phyloP scores from a whole-genome alignment of 176 grass and related monocot species.

The Tillandsia leiboldiana region DNA sequence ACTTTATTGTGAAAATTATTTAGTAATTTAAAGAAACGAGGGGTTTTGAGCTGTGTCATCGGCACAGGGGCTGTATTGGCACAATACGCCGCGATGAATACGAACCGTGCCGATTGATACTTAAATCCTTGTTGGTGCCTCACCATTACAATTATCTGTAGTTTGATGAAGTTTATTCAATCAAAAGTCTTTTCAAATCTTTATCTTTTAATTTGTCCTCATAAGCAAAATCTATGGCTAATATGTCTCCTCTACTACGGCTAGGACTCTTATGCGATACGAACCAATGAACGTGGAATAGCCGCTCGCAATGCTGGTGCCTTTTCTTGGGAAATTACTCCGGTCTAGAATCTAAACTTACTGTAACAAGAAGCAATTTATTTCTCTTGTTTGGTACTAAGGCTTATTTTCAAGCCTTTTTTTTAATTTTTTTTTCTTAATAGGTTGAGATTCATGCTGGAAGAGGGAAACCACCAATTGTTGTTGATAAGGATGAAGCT shows the following conservation, averaged over 20 bases:
- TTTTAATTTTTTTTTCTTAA: not conserved
- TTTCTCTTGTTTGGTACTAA: not conserved
- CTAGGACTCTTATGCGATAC: constrained; percentile 78
- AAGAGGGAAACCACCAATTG: constrained; percentile 58
- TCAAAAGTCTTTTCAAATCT: not conserved
- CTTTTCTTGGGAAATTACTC: constrained; percentile 84
- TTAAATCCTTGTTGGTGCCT: no score
- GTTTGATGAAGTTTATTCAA: not conserved
- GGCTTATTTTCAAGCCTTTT: constrained; percentile 10
- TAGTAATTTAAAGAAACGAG: no score
- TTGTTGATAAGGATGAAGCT: constrained; percentile 80
- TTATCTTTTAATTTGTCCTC: not conserved
- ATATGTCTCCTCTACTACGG: constrained; percentile 6
- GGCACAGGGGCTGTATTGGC: no score
- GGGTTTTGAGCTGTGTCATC: no score
- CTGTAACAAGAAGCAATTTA: not conserved
- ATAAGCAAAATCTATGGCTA: not conserved
- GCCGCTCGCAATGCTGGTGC: constrained; percentile 48
- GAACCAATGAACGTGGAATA: constrained; percentile 74
- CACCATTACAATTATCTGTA: not conserved
- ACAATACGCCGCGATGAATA: no score
- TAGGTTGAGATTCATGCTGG: constrained; percentile 79
- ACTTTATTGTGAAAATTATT: no score
- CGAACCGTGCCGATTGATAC: no score
- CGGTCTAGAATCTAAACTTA: constrained; percentile 27